Percentiles rank a stretch among this genome's conserved stretches.
Conservation (phyloP, 257 asterid genomes). For the Solanum chiquidenum region DNA sequence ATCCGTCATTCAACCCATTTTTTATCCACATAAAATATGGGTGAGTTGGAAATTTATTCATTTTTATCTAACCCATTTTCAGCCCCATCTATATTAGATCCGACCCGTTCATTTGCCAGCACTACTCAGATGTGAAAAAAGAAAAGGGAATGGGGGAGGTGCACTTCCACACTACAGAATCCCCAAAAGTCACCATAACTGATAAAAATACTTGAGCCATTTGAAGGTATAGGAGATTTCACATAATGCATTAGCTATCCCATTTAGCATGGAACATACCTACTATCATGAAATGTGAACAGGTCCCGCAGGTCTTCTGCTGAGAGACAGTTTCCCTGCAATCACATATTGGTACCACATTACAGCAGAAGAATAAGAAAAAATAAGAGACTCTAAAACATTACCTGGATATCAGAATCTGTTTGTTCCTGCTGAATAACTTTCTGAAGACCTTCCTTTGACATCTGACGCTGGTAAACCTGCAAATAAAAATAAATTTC, state of each 20-base stretch:
- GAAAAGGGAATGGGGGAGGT: background rate
- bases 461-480: constrained; percentile 99
- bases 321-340: constrained; percentile 79
- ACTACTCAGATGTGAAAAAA: background rate
- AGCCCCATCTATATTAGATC: background rate
- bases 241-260: background rate
- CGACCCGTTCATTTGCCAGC: background rate
- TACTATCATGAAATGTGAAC: constrained; percentile 69
- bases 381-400: background rate
- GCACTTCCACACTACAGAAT: background rate
- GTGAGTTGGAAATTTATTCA: background rate
- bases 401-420: constrained; percentile 56
- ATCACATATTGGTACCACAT: constrained; percentile 8
- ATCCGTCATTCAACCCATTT: background rate
- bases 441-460: constrained; percentile 94
- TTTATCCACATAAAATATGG: background rate
- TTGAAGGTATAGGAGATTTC: background rate
- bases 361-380: background rate
- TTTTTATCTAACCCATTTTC: background rate
- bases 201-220: background rate
- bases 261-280: constrained; percentile 34
- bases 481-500: constrained; percentile 8
- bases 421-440: constrained; percentile 82
- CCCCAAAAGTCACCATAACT: background rate
- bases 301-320: constrained; percentile 90